Evolutionary conservation across 352 stramenopile species (phyloP).

Genomic region (Globisporangium alternatum): DNA sequence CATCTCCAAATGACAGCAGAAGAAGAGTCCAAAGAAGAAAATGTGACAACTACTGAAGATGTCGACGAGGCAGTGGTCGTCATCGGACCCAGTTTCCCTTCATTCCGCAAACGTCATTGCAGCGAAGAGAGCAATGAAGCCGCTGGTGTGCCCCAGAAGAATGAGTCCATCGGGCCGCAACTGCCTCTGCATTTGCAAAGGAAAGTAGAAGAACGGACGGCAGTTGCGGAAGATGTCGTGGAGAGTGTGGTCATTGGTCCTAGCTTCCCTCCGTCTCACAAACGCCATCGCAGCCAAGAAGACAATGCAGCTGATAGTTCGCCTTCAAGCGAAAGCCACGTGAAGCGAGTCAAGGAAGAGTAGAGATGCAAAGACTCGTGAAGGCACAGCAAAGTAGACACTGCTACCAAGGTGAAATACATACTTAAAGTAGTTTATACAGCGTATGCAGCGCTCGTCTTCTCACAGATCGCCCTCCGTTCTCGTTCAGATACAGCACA

Average conservation of each 20-base stretch:
- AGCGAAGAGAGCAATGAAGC: not conserved
- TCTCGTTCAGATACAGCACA: not conserved
- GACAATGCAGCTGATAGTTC: not conserved
- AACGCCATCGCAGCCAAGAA: constrained; percentile 3
- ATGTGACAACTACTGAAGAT: not conserved
- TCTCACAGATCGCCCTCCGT: not conserved
- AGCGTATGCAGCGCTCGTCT: not conserved
- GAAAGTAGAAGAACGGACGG: constrained; percentile 9
- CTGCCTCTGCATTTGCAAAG: constrained; percentile 35
- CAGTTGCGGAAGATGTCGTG: not conserved
- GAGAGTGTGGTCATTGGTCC: not conserved
- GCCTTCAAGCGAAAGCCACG: not conserved
- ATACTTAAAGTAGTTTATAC: constrained; percentile 5
- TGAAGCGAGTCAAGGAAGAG: not conserved
- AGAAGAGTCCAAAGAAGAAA: constrained; percentile 6
- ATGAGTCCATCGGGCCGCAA: constrained; percentile 51
- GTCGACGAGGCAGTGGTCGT: not conserved
- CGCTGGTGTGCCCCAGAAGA: not conserved
- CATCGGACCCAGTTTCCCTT: constrained; percentile 14
- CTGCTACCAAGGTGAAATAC: constrained; percentile 1
- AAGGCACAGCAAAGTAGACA: not conserved
- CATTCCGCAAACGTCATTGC: constrained; percentile 7
- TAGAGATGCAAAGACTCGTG: not conserved
- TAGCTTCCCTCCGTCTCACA: constrained; percentile 9
- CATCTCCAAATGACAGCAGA: constrained; percentile 20